Evolutionary conservation across 2,329 filamentous ascomycete species (phyloP).

Genomic region (Fusarium fujikuroi): DNA sequence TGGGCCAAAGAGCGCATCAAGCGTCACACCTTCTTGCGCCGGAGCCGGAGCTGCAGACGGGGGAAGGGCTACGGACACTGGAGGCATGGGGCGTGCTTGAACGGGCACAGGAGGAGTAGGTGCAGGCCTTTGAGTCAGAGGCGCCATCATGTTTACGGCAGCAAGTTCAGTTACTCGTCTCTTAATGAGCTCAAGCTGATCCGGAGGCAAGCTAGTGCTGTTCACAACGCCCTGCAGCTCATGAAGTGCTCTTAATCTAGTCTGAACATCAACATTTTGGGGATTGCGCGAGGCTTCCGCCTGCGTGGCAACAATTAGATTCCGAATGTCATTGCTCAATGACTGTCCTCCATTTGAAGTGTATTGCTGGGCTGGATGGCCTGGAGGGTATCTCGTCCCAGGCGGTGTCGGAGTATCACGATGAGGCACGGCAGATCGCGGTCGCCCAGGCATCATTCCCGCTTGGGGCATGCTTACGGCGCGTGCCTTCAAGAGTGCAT

Average conservation of each 20-base stretch:
- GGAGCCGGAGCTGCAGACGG: constrained; percentile 48
- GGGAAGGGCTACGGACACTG: constrained; percentile 49
- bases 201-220: constrained; percentile 79
- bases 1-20: constrained; percentile 69
- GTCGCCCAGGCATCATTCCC: constrained; percentile 57
- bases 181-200: constrained; percentile 86
- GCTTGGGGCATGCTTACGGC: constrained; percentile 68
- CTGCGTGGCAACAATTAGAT: constrained; percentile 78
- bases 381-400: constrained; percentile 49
- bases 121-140: constrained; percentile 56
- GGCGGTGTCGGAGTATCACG: constrained; percentile 81
- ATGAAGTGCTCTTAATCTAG: constrained; percentile 83
- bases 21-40: constrained; percentile 55
- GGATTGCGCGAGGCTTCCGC: constrained; percentile 80
- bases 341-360: constrained; percentile 52
- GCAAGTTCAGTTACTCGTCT: constrained; percentile 83
- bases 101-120: constrained; percentile 49
- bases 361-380: constrained; percentile 45
- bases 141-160: constrained; percentile 68
- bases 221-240: constrained; percentile 81
- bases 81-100: constrained; percentile 48
- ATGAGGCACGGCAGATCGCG: constrained; percentile 67
- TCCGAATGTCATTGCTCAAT: constrained; percentile 85
- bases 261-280: constrained; percentile 79
- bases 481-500: constrained; percentile 85